Conservation (phyloP, 2,329 filamentous ascomycete species). For the Beauveria sp. region DNA sequence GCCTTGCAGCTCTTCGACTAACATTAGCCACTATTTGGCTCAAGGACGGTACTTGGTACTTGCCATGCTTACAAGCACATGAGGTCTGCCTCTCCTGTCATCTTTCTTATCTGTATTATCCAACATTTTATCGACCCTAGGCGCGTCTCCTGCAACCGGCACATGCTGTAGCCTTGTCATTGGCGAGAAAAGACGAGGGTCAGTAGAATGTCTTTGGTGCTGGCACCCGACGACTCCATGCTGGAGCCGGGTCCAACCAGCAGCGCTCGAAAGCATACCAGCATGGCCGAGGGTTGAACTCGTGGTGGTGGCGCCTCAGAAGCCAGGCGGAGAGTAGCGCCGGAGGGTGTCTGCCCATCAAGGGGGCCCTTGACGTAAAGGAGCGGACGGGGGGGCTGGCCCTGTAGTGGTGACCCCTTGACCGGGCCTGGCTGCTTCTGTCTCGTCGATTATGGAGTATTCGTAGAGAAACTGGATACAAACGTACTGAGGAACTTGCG, state of each 20-base stretch:
- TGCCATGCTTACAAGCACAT: neutral
- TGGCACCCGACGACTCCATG: neutral
- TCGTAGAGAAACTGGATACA: neutral
- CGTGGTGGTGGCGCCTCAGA: neutral
- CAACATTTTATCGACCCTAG: neutral
- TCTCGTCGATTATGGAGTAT: neutral
- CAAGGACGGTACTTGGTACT: neutral
- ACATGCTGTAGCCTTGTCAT: neutral
- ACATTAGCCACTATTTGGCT: neutral
- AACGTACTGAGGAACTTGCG: neutral
- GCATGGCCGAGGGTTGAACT: neutral
- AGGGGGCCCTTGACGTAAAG: neutral
- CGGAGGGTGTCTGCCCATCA: constrained; percentile 1
- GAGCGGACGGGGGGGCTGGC: neutral
- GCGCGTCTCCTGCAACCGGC: neutral
- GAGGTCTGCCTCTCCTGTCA: neutral
- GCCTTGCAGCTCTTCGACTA: neutral
- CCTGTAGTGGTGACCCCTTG: neutral
- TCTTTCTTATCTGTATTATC: neutral
- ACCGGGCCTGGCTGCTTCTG: neutral
- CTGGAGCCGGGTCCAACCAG: neutral
- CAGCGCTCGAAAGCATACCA: neutral
- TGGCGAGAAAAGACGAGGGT: neutral
- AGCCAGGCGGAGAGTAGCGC: constrained; percentile 5
- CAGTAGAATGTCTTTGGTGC: neutral